Base-by-base conservation (phyloP, 2,329 filamentous ascomycete species). In the Piedraia hortae region DNA sequence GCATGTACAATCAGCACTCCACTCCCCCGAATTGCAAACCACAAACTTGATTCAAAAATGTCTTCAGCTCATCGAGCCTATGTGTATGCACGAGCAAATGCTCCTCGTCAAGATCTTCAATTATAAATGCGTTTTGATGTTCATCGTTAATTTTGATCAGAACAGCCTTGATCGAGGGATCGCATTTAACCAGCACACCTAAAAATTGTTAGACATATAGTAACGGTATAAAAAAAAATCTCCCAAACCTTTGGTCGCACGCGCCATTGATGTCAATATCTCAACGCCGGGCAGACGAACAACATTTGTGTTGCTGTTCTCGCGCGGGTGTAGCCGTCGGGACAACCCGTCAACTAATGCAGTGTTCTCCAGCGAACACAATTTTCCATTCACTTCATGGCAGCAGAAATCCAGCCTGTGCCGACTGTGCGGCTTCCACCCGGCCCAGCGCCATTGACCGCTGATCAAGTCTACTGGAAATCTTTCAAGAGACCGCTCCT, bases 391-490 rank as follows among this genome's bases (percentile, higher is more conserved):
- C n/a, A n/a, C n/a, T n/a, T n/a, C 10, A 90, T 90, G 78, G 78
- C 80, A 36, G 73, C 78, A 39, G 68, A 77, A 51, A 73, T 89
- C 38, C 62, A 65, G 45, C 71, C 73, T 28, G 53, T 89, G 33
- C 66, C 67, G 44, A 69, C 69, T 45, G 53, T 88, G 41, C 88
- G 77, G 56, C 61, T 88, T 41, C 67, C 82, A 26, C 61, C 72
- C 31, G 74, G 75, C 22, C 78, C 78, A 26, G 68, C 71, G 18
- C 70, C 75, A 24, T 51, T 82, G 21, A 90, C 82, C 4, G 69
- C 80, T 14, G 85, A 97, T 52, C 80, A 93, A 50, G 62, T 69
- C 33, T 93, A 93, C 56, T 97, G 88, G 88, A 72, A 71, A 42
- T 70, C 72, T 7, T 97, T 97, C 55, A 78, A 75, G 50, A 85